These are phyloP conservation scores for Corymbia calophylla DNA, from an alignment of 441 rosid genomes.

Conservation along the genomic window DNA sequence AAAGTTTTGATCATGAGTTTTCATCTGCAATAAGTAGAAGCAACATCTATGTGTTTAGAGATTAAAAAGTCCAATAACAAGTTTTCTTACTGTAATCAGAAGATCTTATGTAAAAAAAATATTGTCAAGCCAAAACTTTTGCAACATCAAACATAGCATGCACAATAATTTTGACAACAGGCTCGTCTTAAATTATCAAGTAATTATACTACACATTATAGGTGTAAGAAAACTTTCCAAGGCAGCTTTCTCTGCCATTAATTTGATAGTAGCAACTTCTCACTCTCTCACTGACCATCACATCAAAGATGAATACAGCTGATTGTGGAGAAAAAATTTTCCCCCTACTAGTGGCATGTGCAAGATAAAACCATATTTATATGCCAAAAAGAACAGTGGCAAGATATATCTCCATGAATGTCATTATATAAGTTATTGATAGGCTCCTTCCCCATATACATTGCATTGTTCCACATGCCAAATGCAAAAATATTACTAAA, in stretches of 20 bases:
- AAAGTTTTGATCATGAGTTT: conserved; percentile 77
- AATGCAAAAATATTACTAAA: background rate
- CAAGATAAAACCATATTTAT: background rate
- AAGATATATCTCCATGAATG: background rate
- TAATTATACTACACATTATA: background rate
- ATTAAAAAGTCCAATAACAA: background rate
- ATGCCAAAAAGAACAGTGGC: background rate
- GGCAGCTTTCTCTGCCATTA: background rate
- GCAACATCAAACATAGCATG: background rate
- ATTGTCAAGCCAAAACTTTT: background rate
- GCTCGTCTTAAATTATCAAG: background rate
- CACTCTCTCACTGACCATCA: background rate
- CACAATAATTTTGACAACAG: background rate
- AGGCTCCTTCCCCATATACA: background rate
- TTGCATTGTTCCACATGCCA: background rate
- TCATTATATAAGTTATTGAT: background rate
- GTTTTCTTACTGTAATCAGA: background rate
- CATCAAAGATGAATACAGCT: background rate
- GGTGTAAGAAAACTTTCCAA: background rate
- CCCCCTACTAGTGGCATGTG: background rate
- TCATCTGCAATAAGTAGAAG: conserved; percentile 50
- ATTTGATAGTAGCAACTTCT: background rate
- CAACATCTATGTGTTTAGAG: background rate
- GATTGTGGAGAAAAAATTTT: background rate
- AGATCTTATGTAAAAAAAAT: background rate